A percentile compares a stretch with the other conserved stretches of the same genome.
Conservation (phyloP, 192 early-diverging fungal species). For the Endogone sp. region DNA sequence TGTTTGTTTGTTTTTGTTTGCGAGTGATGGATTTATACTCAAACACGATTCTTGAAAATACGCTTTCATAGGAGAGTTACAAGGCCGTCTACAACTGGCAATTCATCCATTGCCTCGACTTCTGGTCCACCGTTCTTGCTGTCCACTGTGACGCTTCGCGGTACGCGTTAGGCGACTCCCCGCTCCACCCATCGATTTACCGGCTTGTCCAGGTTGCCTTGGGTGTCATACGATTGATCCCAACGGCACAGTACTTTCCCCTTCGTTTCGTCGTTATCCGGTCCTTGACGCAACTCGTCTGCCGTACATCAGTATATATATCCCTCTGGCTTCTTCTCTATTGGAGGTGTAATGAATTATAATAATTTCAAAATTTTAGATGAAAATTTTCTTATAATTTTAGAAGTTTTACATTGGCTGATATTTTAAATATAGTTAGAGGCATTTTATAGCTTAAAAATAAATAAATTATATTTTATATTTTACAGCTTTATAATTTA, state of each 20-base stretch:
- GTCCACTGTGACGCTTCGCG: slow-evolving; percentile 61
- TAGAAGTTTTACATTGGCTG: no score
- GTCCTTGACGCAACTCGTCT: slow-evolving; percentile 64
- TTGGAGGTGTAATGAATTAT: no score
- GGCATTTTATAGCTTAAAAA: no score
- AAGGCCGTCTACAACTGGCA: slow-evolving; percentile 97
- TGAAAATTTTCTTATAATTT: no score
- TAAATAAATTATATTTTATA: no score
- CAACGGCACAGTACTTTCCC: slow-evolving; percentile 89
- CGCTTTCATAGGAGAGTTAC: slow-evolving; percentile 66
- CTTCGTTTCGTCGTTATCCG: slow-evolving; percentile 84
- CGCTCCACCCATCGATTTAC: slow-evolving; percentile 76
- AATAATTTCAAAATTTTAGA: no score
- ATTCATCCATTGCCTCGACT: slow-evolving; percentile 86
- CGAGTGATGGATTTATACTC: no score
- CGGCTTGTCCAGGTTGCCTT: slow-evolving; percentile 80
- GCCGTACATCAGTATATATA: no score
- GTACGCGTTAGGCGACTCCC: slow-evolving; percentile 36
- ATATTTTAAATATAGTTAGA: no score
- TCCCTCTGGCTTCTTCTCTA: no score
- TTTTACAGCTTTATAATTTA: no score
- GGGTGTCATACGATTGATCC: slow-evolving; percentile 74
- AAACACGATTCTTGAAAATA: slow-evolving; percentile 1
- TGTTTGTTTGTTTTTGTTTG: no score
- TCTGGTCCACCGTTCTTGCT: slow-evolving; percentile 83